These are phyloP conservation scores for Mrakia frigida DNA, from an alignment of 768 basidiomycete genomes.

Conservation along the genomic window DNA sequence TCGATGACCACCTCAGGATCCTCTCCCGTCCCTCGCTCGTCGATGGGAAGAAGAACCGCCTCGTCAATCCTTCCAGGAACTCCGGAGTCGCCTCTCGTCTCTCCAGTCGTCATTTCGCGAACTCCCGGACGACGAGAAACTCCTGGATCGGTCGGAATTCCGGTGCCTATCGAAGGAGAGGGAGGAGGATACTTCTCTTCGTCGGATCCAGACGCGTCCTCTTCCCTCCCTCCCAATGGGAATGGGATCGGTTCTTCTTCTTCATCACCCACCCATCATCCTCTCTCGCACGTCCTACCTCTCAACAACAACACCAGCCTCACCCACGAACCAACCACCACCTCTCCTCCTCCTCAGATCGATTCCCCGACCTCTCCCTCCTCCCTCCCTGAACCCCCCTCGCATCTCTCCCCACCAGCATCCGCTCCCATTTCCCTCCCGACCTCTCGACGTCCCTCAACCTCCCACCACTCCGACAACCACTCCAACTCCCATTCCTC, in stretches of 20 bases:
- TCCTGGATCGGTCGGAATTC: not conserved
- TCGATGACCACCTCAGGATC: conserved; percentile 75
- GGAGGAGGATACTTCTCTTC: not conserved
- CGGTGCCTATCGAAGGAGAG: not conserved
- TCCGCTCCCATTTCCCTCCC: not conserved
- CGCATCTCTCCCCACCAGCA: not conserved
- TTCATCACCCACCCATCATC: not conserved
- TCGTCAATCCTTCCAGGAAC: not conserved
- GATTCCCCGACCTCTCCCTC: not conserved
- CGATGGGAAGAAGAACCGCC: not conserved
- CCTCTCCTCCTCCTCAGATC: not conserved
- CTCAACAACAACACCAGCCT: not conserved
- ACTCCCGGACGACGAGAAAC: not conserved
- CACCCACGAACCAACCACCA: not conserved
- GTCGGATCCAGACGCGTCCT: not conserved
- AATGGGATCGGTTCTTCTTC: not conserved
- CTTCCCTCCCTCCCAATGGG: not conserved
- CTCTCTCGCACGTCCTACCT: not conserved
- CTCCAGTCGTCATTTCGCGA: not conserved
- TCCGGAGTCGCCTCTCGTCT: conserved; percentile 2
- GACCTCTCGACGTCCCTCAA: not conserved
- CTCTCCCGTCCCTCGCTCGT: conserved; percentile 33
- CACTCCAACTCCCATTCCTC: not conserved
- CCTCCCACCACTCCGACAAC: not conserved
- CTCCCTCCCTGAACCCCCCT: not conserved